Base-by-base conservation (phyloP, 176 grass and related monocot species). In the Zoysia japonica region DNA sequence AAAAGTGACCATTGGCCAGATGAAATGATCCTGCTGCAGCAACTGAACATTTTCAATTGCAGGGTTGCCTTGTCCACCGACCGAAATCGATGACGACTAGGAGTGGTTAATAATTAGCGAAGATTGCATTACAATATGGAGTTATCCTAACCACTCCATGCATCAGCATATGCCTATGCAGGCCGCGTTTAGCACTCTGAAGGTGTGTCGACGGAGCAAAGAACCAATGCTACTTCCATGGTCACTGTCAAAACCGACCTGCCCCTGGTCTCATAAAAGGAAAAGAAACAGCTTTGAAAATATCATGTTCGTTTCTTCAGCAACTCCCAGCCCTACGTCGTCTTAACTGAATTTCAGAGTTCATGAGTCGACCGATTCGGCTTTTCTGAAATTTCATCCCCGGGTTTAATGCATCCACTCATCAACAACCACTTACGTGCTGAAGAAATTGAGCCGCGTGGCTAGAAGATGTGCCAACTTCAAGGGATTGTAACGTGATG, bases 131-230 rank as follows among this genome's bases (percentile, higher is more conserved):
- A 85, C 45, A 68, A 82, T 72, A 89, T 9, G 43, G 49, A 38
- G 49, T 72, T 85, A 85, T 81, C 78, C 37, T 72, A 85, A 89
- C 87, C 83, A 78, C 82, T 82, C 87, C 59, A 7, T 43, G 39
- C 56, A 72, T 62, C 44, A 46, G 78, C 38, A 45, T 67, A 68
- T 45, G 6, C 6, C 3, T 45, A 45, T 49, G 5, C 41, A 13
- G 53, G 62, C 46, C 45, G 36, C n/a, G 19, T 60, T 61, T 17
- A 66, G 50, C 80, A 19, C 57, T 63, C 14, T 36, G 37, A 37
- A 53, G 75, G 5, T 65, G 41, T 43, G 52, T n/a, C 75, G 37
- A 81, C n/a, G 79, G 62, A 59, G 50, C 75, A 81, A 45, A 56
- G 59, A 42, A 1, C 19, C 56, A 7, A 9, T 65, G 72, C 78